phyloP scores from a whole-genome alignment of 495 filamentous ascomycete genomes.

The Astrocystis sublimbata region DNA sequence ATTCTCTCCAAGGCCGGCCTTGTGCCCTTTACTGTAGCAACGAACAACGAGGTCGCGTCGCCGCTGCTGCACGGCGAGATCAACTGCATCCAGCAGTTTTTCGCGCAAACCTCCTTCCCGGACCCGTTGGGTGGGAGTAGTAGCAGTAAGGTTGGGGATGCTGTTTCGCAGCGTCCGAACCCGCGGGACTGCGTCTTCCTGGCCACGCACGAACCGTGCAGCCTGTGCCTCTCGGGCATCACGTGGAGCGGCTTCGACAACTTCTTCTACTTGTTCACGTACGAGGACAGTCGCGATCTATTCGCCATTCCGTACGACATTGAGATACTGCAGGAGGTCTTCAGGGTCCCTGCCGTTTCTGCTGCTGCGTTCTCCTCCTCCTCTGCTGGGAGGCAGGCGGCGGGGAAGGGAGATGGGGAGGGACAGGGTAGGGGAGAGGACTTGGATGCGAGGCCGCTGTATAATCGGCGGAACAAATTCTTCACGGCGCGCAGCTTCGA shows the following conservation, averaged over 20 bases:
- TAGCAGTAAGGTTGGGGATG: too few relatives aligned
- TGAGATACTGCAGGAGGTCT: constrained; percentile 44
- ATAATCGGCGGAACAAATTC: constrained; percentile 44
- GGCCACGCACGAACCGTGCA: constrained; percentile 46
- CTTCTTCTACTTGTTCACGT: constrained; percentile 48
- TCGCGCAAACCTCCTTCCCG: constrained; percentile 21
- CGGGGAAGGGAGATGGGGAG: neutral
- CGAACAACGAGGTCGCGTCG: constrained; percentile 42
- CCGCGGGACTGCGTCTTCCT: constrained; percentile 43
- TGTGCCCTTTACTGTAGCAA: constrained; percentile 32
- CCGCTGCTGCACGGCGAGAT: constrained; percentile 45
- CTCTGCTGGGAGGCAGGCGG: too few relatives aligned
- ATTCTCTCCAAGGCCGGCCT: constrained; percentile 34
- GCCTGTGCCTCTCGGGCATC: constrained; percentile 43
- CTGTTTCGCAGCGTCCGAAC: constrained; percentile 1
- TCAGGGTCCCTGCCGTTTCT: constrained; percentile 31
- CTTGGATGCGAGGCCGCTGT: constrained; percentile 33
- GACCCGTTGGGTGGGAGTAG: neutral
- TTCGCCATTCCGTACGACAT: constrained; percentile 46
- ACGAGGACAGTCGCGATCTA: constrained; percentile 44
- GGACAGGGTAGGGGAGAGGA: constrained; percentile 18
- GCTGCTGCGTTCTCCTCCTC: neutral
- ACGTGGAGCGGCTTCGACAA: constrained; percentile 47
- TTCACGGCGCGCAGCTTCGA: constrained; percentile 40
- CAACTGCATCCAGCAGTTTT: constrained; percentile 49